Conservation (phyloP, 257 asterid species). For the Nicotiana otophora region DNA sequence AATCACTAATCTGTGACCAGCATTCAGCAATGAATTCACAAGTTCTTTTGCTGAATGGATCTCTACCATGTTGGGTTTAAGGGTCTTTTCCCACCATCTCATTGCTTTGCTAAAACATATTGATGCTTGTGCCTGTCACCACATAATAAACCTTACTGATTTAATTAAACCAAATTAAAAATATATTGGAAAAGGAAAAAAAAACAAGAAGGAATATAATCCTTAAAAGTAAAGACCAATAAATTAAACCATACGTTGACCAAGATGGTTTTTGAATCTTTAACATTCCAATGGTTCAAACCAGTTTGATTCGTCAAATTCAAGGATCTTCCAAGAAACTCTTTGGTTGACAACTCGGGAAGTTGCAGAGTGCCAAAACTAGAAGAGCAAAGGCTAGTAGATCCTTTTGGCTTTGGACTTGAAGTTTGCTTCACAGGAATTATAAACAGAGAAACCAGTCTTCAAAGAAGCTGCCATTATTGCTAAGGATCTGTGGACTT, state of each 20-base stretch:
- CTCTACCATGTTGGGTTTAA: slow-evolving; percentile 68
- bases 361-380: no score
- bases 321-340: no score
- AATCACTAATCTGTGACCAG: slow-evolving; percentile 70
- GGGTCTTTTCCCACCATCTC: slow-evolving; percentile 89
- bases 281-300: slow-evolving; percentile 21
- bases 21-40: slow-evolving; percentile 49
- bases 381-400: no score
- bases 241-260: slow-evolving; percentile 39
- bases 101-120: slow-evolving; percentile 36
- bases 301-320: slow-evolving; percentile 18
- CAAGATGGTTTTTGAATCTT: slow-evolving; percentile 31
- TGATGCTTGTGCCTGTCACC: slow-evolving; percentile 53
- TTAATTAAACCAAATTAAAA: neutral
- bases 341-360: no score
- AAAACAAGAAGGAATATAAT: neutral
- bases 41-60: slow-evolving; percentile 53
- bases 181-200: neutral
- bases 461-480: no score
- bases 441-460: no score
- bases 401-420: no score
- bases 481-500: no score
- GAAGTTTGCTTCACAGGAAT: no score
- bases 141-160: neutral
- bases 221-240: neutral